phyloP scores from a whole-genome alignment of 208 protist genomes.

The Leishmania major region DNA sequence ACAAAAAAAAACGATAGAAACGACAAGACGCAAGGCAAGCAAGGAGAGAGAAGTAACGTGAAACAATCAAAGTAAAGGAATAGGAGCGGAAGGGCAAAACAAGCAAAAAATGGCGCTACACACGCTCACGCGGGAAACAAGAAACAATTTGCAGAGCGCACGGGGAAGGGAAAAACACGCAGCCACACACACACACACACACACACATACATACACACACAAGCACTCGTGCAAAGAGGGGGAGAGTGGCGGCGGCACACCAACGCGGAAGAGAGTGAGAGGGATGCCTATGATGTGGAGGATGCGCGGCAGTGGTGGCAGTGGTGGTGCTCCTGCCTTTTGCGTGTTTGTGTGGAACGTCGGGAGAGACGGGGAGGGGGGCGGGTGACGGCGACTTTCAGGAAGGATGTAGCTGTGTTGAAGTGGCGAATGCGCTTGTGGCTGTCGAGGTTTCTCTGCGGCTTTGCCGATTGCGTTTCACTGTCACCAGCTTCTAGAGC shows the following conservation, averaged over 20 bases:
- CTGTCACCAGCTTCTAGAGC: background rate
- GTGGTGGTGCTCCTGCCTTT: background rate
- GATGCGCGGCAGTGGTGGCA: background rate
- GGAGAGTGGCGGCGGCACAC: background rate
- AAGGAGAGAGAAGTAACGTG: background rate
- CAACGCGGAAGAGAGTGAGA: background rate
- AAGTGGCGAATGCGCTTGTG: background rate
- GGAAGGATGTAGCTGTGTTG: background rate
- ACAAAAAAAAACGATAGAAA: background rate
- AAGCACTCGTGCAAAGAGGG: background rate
- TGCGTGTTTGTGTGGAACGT: background rate
- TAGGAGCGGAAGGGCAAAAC: background rate
- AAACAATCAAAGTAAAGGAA: background rate
- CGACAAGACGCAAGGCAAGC: background rate
- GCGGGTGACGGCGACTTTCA: background rate
- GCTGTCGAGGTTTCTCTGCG: background rate
- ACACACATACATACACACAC: background rate
- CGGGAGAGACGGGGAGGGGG: background rate
- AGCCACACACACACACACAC: background rate
- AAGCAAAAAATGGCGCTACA: background rate
- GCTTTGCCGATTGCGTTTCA: background rate
- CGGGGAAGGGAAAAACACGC: background rate
- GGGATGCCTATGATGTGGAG: background rate
- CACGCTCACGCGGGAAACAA: background rate
- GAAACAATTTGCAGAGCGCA: background rate